These are phyloP conservation scores for Oryza punctata DNA, from an alignment of 176 grass and related monocot species.

Conservation along the genomic window DNA sequence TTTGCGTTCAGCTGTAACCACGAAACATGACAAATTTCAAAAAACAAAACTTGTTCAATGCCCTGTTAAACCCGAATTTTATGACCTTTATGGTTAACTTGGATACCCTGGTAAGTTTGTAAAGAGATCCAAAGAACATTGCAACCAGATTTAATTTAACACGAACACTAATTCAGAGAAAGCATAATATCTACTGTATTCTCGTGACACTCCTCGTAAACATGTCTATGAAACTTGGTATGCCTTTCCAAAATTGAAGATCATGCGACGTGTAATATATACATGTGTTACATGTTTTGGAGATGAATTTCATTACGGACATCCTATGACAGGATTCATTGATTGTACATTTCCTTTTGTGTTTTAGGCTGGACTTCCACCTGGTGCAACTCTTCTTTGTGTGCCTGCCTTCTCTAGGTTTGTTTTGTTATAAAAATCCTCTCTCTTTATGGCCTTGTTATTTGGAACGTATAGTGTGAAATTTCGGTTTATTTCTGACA, in stretches of 20 bases:
- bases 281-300: background rate
- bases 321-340: slow-evolving; percentile 5
- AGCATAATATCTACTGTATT: background rate
- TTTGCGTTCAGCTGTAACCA: background rate
- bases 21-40: background rate
- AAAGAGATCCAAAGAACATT: slow-evolving; percentile 9
- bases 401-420: slow-evolving; percentile 94
- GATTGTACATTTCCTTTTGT: slow-evolving; percentile 19
- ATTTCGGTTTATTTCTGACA: background rate
- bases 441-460: slow-evolving; percentile 1
- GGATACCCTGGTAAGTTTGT: background rate
- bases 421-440: slow-evolving; percentile 20
- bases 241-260: background rate
- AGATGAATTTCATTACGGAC: slow-evolving; percentile 14
- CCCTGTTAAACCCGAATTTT: background rate
- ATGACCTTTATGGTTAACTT: background rate
- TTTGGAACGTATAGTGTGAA: slow-evolving; percentile 1
- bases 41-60: background rate
- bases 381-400: slow-evolving; percentile 95
- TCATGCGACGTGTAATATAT: slow-evolving; percentile 17
- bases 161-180: background rate
- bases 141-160: background rate
- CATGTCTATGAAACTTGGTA: background rate
- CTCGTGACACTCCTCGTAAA: background rate
- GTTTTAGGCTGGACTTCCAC: slow-evolving; percentile 88